These are phyloP conservation scores for Lenwebbia sp. DNA, from an alignment of 345 rosid species.

Conservation along the genomic window DNA sequence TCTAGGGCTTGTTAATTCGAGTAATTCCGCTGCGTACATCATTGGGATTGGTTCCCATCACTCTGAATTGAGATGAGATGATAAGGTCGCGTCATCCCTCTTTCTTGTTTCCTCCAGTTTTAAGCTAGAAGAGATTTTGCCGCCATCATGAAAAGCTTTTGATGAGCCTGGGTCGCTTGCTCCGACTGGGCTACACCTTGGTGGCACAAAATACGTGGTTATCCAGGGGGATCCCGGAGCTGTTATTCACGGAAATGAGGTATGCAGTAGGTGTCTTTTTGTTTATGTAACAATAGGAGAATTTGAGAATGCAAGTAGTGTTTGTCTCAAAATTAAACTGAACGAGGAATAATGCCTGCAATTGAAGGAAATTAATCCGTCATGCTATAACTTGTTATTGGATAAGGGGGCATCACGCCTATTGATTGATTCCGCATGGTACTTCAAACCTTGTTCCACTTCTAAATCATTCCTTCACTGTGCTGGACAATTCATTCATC, in stretches of 20 bases:
- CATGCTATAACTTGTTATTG: not conserved
- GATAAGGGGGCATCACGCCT: not conserved
- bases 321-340: not conserved
- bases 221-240: slow-evolving; percentile 50
- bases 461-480: not conserved
- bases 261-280: not conserved
- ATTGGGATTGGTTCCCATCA: no score
- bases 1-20: no score
- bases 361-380: not conserved
- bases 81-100: not conserved
- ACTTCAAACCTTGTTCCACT: not conserved
- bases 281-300: not conserved
- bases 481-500: not conserved
- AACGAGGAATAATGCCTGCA: not conserved
- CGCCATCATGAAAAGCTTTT: slow-evolving; percentile 45
- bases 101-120: slow-evolving; percentile 13
- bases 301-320: not conserved
- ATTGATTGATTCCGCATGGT: not conserved
- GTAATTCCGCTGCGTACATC: no score
- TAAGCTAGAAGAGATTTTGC: slow-evolving; percentile 34
- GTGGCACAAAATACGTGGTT: slow-evolving; percentile 46
- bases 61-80: not conserved
- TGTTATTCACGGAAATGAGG: slow-evolving; percentile 77
- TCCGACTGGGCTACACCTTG: slow-evolving; percentile 46
- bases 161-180: slow-evolving; percentile 63